Base-by-base conservation (phyloP, 1,139 yeast species). In the Pichia sp. region DNA sequence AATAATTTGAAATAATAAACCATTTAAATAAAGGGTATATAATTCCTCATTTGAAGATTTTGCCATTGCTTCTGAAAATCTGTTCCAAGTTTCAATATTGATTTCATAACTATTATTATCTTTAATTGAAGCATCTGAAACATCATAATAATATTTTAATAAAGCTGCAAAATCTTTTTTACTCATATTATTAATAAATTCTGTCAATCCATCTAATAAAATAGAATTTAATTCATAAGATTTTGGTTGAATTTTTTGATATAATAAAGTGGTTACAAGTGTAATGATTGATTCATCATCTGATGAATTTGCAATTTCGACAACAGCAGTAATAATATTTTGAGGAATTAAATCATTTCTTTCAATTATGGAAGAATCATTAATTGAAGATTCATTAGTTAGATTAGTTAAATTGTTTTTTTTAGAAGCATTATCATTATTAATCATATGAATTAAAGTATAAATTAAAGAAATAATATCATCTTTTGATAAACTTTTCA, bases 391-490 rank as follows among this genome's bases (percentile, higher is more conserved):
- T 10, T 48, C 51, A 29, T 54, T 51, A 7, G 47, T 44, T 1
- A n/a, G 22, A 11, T 32, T 32, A 22, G 6, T 11, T 22, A 25
- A 22, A 11, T 30, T 11, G 8, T 33, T 39, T n/a, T n/a, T 12
- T 11, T 16, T 26, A n/a, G 25, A 6, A 23, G 10, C 29, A 3
- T 11, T 73, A 11, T 79, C 80, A 20, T 78, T 77, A 40, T 82
- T 75, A 32, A 92, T 66, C 55, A 85, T 67, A 61, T 92, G 92
- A 26, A 87, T 78, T 53, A 90, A 71, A 0, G 95, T 82, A 62
- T 92, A 92, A 46, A 92, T 80, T 2, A 92, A 77, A n/a, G 96
- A 83, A 11, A 89, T 87, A 22, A 85, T 81, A 0, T 87, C 80
- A 61, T 89, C 97, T 58, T 87, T 94, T 25, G 85, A 70, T 44